These are phyloP conservation scores for Neostapfia colusana DNA, from an alignment of 176 grass and related monocot genomes.

Conservation along the genomic window DNA sequence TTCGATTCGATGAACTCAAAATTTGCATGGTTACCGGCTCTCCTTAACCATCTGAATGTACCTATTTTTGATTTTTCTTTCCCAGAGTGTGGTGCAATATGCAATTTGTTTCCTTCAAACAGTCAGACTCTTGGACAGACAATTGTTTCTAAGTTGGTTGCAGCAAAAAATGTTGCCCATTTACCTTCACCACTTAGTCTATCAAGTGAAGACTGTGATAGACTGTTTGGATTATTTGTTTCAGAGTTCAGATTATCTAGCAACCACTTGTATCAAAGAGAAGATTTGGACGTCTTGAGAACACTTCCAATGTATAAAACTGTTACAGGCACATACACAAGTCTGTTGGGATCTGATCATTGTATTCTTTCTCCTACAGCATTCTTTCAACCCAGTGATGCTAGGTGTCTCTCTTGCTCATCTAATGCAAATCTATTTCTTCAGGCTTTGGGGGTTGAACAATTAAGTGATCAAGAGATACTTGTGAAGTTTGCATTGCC, in stretches of 20 bases:
- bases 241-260: slow-evolving; percentile 59
- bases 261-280: slow-evolving; percentile 63
- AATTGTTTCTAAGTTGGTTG: slow-evolving; percentile 70
- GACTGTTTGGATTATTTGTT: slow-evolving; percentile 77
- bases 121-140: slow-evolving; percentile 59
- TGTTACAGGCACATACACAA: slow-evolving; percentile 75
- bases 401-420: slow-evolving; percentile 64
- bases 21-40: slow-evolving; percentile 77
- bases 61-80: slow-evolving; percentile 79
- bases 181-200: slow-evolving; percentile 63
- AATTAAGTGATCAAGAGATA: slow-evolving; percentile 82
- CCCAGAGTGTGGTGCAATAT: slow-evolving; percentile 62
- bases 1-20: slow-evolving; percentile 63
- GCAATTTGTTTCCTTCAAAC: slow-evolving; percentile 56
- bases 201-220: slow-evolving; percentile 69
- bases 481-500: slow-evolving; percentile 91
- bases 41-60: slow-evolving; percentile 86
- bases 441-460: slow-evolving; percentile 70
- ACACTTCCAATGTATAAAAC: slow-evolving; percentile 91
- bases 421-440: slow-evolving; percentile 59
- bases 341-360: slow-evolving; percentile 63
- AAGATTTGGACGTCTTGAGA: slow-evolving; percentile 80
- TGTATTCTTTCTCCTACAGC: slow-evolving; percentile 75
- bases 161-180: slow-evolving; percentile 60
- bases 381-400: slow-evolving; percentile 86